Base-by-base conservation (phyloP, 1,284 basidiomycete species). In the Ceratobasidium sp. region DNA sequence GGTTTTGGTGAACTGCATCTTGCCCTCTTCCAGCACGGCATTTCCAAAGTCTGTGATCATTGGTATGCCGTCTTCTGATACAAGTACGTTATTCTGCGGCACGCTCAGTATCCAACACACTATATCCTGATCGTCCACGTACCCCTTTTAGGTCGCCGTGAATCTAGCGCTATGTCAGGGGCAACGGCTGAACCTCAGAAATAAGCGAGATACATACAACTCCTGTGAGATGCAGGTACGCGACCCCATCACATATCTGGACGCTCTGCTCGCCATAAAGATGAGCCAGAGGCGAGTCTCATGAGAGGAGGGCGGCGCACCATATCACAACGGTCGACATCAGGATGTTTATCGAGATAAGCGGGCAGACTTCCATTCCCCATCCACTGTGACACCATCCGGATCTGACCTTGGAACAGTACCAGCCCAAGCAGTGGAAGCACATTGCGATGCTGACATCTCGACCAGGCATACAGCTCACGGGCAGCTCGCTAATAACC, bases 361-460 rank as follows among this genome's bases (percentile, higher is more conserved):
- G 23, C 2, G 1, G n/a, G 15, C 5, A 64, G 33, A 44, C 42
- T 33, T 4, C 72, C 72, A 33, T 75, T 64, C 26, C 63, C 44
- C 26, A 64, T 64, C 71, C 71, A 73, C 0, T n/a, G 58, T 6
- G 71, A 63, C 1, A 75, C 72, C 72, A 75, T 75, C 2, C 58
- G 42, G n/a, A 75, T 40, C 49, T 66, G 42, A 13, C 28, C 28
- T 10, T 49, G 60, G 23, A 53, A 66, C n/a, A 49, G 7, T 26
- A 39, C 67, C 49, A 69, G 44, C 4, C 69, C 69, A 23, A 72
- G 56, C 39, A 72, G 40, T 15, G 53, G 69, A 12, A 72, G 51
- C 3, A 72, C 42, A 46, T 72, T 58, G 9, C 39, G 39, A n/a
- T 72, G 69, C 15, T 60, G 33, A n/a, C 69, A 72, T 23, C 60